These are phyloP conservation scores for Pestalotiopsis sp. DNA, from an alignment of 2,329 filamentous ascomycete species.

Conservation along the genomic window DNA sequence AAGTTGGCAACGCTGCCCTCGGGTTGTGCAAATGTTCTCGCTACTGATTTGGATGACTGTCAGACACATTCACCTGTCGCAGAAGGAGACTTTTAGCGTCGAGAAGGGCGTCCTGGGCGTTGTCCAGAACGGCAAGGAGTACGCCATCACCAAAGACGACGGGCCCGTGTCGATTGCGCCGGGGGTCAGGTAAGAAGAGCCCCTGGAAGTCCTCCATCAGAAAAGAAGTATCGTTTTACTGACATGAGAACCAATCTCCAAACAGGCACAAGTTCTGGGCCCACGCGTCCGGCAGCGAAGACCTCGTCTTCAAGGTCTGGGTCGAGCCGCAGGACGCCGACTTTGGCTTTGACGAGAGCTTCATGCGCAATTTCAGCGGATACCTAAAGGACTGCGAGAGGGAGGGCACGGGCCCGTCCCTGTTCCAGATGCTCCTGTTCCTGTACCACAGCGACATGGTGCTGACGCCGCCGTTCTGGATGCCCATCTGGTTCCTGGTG, in stretches of 20 bases:
- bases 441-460: constrained; percentile 17
- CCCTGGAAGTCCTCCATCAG: neutral
- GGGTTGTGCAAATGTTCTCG: too few species aligned
- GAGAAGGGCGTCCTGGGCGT: constrained; percentile 20
- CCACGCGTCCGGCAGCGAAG: constrained; percentile 16
- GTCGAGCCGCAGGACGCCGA: constrained; percentile 17
- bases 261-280: constrained; percentile 22
- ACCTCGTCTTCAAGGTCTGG: constrained; percentile 21
- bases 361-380: constrained; percentile 20
- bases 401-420: constrained; percentile 15
- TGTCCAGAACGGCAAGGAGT: constrained; percentile 12
- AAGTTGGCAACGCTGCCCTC: neutral
- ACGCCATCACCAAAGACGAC: constrained; percentile 18
- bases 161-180: constrained; percentile 15
- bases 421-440: constrained; percentile 21
- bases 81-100: constrained; percentile 22
- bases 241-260: neutral
- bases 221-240: neutral
- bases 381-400: constrained; percentile 20
- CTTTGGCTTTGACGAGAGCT: constrained; percentile 19
- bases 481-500: constrained; percentile 18
- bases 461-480: constrained; percentile 20
- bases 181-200: constrained; percentile 16
- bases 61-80: constrained; percentile 22
- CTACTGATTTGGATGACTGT: too few species aligned